Percentiles rank a stretch among this genome's conserved stretches.
phyloP scores from a whole-genome alignment of 257 asterid species.

The Lithospermum erythrorhizon region DNA sequence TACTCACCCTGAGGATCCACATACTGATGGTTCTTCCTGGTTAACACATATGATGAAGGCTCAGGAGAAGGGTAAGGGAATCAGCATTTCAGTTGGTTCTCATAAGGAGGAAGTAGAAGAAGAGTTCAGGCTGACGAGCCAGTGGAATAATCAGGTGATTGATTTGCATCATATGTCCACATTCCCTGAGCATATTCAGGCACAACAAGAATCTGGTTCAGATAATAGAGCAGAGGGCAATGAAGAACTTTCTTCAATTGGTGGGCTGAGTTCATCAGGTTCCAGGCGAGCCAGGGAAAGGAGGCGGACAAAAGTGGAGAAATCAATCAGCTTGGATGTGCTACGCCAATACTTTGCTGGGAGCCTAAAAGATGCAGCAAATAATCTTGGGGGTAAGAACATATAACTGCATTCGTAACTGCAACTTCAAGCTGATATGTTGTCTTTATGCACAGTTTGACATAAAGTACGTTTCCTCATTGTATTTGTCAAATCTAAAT shows the following conservation, averaged over 20 bases:
- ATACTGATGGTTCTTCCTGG: constrained; percentile 35
- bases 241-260: constrained; percentile 26
- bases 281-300: constrained; percentile 35
- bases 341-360: constrained; percentile 67
- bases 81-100: constrained; percentile 27
- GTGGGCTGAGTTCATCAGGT: constrained; percentile 20
- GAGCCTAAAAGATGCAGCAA: constrained; percentile 81
- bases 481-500: neutral
- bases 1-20: constrained; percentile 18
- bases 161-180: constrained; percentile 19
- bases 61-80: constrained; percentile 38
- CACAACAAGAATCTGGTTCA: constrained; percentile 26
- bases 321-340: constrained; percentile 58
- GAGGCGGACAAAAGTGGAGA: constrained; percentile 52
- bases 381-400: constrained; percentile 60
- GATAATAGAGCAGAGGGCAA: constrained; percentile 23
- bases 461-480: neutral
- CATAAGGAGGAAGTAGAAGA: constrained; percentile 32
- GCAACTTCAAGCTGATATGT: neutral
- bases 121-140: constrained; percentile 37
- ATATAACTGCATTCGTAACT: neutral
- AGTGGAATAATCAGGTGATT: constrained; percentile 25
- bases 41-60: constrained; percentile 24
- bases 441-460: neutral
- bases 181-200: constrained; percentile 23